Evolutionary conservation across 2,329 filamentous ascomycete genomes (phyloP), one percentile per base, ranked within the genome.

Genomic region (Hypoxylon sp.): DNA sequence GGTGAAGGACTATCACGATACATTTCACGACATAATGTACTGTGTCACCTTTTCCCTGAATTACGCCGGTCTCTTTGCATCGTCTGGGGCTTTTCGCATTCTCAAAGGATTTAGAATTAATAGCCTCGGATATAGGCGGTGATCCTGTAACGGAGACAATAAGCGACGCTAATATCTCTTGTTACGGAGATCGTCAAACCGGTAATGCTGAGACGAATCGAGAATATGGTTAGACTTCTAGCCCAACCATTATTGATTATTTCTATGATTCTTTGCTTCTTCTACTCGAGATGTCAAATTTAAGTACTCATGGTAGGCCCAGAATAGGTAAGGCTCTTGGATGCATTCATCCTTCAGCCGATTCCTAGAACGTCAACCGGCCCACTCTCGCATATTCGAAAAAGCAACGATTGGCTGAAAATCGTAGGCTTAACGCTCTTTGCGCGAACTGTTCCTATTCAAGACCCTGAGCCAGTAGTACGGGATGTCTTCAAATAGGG

Each of bases 281-380:
- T 30, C 17, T 4, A 30, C 3, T 30, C 19, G 17, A 38, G 14
- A 10, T 32, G 21, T 9, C 3, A 28, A 14, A 13, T n/a, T 13
- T 10, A n/a, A 23, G 36, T 19, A 7, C 13, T 30, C n/a, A 32
- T 30, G 36, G 19, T 36, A 34, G 32, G 25, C 6, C 9, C 13
- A 9, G n/a, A 9, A 9, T 13, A 45, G 32, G 28, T 19, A 23
- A 28, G 45, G 36, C 45, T 49, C 45, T 50, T 17, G 51, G 10
- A 32, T 19, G 36, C 5, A 7, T 55, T 9, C 45, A 43, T 28
- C 19, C 21, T 30, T 34, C 23, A 57, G 32, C 14, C 21, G 21
- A 46, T 38, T 58, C 34, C 48, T 49, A 49, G 61, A 59, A 34
- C 50, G 36, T 51, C 30, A 23, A 48, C 28, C 50, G 30, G 19